A percentile compares a stretch with the other conserved stretches of the same genome.
Evolutionary conservation across 1,139 yeast species (phyloP).

Genomic region (Lodderomyces pseudojiufengensis): DNA sequence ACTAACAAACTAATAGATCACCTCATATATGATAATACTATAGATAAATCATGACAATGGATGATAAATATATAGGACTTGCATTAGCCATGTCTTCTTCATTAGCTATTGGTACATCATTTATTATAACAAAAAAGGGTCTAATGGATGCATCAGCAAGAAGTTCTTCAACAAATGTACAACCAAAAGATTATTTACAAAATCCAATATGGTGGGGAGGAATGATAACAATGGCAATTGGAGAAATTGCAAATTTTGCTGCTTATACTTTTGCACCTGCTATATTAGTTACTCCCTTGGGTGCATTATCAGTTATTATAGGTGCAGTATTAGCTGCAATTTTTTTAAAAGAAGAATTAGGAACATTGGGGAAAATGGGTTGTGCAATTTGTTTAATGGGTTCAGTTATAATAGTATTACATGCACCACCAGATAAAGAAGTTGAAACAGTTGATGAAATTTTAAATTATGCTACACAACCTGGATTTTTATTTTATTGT

Average conservation of each 20-base stretch:
- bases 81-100: constrained; percentile 87
- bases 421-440: constrained; percentile 92
- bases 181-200: constrained; percentile 68
- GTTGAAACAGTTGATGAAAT: constrained; percentile 87
- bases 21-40: neutral
- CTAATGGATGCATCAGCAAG: constrained; percentile 66
- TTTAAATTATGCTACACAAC: constrained; percentile 72
- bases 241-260: constrained; percentile 90
- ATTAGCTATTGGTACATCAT: constrained; percentile 85
- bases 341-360: constrained; percentile 81
- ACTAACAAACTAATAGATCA: too few relatives aligned
- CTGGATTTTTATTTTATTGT: constrained; percentile 73
- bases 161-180: constrained; percentile 60
- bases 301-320: constrained; percentile 85
- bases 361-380: constrained; percentile 88
- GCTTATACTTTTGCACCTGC: constrained; percentile 97
- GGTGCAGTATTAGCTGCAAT: constrained; percentile 89
- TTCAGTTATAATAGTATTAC: constrained; percentile 82
- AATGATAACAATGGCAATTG: constrained; percentile 84
- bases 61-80: constrained; percentile 85
- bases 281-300: constrained; percentile 84
- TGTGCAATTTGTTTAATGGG: constrained; percentile 90
- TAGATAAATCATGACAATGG: constrained; percentile 28
- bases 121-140: constrained; percentile 86
- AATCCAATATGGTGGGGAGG: constrained; percentile 98